These are phyloP conservation scores for Erysimum pusillum DNA, from an alignment of 441 rosid species.

Conservation along the genomic window DNA sequence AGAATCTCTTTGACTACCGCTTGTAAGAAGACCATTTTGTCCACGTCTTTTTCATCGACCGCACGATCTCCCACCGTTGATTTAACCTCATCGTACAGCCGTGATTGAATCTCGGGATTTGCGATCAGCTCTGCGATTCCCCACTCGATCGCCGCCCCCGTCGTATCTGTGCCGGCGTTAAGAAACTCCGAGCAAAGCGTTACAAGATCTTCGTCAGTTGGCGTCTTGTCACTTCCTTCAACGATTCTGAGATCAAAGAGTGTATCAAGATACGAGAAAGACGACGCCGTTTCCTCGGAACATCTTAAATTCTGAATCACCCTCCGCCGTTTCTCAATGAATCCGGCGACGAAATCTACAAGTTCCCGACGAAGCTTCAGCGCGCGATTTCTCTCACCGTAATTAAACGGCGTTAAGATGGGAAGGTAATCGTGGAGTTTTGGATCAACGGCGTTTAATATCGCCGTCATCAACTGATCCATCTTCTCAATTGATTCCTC, in stretches of 20 bases:
- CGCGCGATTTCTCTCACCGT: conserved; percentile 64
- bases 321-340: conserved; percentile 63
- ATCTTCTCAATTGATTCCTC: conserved; percentile 64
- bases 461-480: conserved; percentile 62
- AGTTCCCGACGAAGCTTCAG: conserved; percentile 65
- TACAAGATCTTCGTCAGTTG: conserved; percentile 75
- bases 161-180: conserved; percentile 88
- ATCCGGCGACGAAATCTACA: conserved; percentile 57
- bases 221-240: conserved; percentile 64
- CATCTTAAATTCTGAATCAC: conserved; percentile 55
- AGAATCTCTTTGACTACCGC: conserved; percentile 78
- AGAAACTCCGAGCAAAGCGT: conserved; percentile 84
- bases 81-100: conserved; percentile 68
- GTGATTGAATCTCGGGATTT: conserved; percentile 67
- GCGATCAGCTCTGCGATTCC: conserved; percentile 75
- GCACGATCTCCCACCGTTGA: conserved; percentile 56
- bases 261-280: conserved; percentile 86
- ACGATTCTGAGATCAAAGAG: conserved; percentile 53
- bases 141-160: conserved; percentile 87
- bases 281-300: conserved; percentile 55
- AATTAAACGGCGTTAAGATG: conserved; percentile 71
- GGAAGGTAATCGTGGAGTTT: conserved; percentile 90
- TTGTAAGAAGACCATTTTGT: conserved; percentile 65
- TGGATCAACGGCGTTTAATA: conserved; percentile 51
- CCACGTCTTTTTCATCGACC: conserved; percentile 74